Conservation (phyloP, 1,284 basidiomycete species). For the Rhodotorula sp. region DNA sequence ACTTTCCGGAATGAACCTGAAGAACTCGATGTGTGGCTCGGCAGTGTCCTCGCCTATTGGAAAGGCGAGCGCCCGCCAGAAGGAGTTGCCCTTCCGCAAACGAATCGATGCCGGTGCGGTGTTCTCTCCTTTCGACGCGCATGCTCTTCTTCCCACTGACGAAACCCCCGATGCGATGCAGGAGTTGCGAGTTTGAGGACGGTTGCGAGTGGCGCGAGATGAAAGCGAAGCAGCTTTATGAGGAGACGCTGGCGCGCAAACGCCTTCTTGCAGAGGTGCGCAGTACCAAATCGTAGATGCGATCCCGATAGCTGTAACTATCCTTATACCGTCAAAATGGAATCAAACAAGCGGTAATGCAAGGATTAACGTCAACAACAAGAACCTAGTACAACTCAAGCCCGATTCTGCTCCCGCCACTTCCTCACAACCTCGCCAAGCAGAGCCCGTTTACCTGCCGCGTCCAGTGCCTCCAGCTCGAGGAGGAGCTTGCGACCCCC, state of each 20-base stretch:
- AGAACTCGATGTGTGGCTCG: slow-evolving; percentile 27
- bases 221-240: slow-evolving; percentile 32
- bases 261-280: neutral
- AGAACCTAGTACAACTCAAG: neutral
- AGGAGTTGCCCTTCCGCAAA: slow-evolving; percentile 13
- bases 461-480: neutral
- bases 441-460: neutral
- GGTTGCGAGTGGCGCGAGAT: slow-evolving; percentile 42
- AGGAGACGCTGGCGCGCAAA: slow-evolving; percentile 3
- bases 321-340: too few relatives aligned
- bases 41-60: slow-evolving; percentile 34
- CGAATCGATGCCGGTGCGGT: slow-evolving; percentile 22
- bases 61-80: slow-evolving; percentile 18
- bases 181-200: slow-evolving; percentile 43
- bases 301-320: too few relatives aligned
- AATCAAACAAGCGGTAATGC: neutral
- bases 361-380: neutral
- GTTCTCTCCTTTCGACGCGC: neutral
- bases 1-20: slow-evolving; percentile 20
- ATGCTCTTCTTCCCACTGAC: neutral
- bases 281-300: too few relatives aligned
- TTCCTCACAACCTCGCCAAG: neutral
- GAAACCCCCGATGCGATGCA: neutral
- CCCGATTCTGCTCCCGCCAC: neutral
- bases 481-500: neutral